phyloP scores from a whole-genome alignment of 345 rosid genomes.

The Durio zibethinus region DNA sequence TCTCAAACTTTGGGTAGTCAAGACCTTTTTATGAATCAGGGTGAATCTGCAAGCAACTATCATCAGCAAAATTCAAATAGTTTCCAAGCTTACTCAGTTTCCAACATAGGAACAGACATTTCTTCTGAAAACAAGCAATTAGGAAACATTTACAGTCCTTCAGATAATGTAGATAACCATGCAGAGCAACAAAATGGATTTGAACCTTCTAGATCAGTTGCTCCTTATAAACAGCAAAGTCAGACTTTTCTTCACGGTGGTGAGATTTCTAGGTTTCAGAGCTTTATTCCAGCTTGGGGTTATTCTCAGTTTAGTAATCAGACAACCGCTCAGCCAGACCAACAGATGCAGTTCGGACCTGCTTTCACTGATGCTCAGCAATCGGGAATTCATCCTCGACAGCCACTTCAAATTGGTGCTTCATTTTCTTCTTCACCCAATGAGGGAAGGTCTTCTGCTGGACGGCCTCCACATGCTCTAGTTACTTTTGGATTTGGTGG shows the following conservation, averaged over 20 bases:
- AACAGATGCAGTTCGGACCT: constrained; percentile 12
- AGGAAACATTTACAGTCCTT: constrained; percentile 24
- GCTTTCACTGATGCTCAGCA: constrained; percentile 19
- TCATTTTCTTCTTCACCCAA: constrained; percentile 51
- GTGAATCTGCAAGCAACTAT: constrained; percentile 42
- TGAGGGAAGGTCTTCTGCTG: constrained; percentile 71
- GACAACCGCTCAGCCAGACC: constrained; percentile 29
- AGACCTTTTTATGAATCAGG: constrained; percentile 47
- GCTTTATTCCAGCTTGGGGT: constrained; percentile 35
- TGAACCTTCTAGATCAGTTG: constrained; percentile 27
- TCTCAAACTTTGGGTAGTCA: constrained; percentile 40
- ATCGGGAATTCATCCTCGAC: constrained; percentile 27
- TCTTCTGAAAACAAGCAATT: constrained; percentile 48
- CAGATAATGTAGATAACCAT: constrained; percentile 7
- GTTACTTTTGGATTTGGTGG: constrained; percentile 98
- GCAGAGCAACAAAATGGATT: constrained; percentile 17
- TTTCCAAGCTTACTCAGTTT: constrained; percentile 46
- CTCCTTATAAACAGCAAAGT: constrained; percentile 32
- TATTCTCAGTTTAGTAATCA: constrained; percentile 46
- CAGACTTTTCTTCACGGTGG: constrained; percentile 33
- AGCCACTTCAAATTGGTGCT: constrained; percentile 52
- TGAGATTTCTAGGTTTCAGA: constrained; percentile 42
- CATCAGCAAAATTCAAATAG: constrained; percentile 36
- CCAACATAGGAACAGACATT: constrained; percentile 26
- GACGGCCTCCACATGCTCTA: constrained; percentile 90